phyloP scores from a whole-genome alignment of 257 asterid species.

The Ilex asprella region DNA sequence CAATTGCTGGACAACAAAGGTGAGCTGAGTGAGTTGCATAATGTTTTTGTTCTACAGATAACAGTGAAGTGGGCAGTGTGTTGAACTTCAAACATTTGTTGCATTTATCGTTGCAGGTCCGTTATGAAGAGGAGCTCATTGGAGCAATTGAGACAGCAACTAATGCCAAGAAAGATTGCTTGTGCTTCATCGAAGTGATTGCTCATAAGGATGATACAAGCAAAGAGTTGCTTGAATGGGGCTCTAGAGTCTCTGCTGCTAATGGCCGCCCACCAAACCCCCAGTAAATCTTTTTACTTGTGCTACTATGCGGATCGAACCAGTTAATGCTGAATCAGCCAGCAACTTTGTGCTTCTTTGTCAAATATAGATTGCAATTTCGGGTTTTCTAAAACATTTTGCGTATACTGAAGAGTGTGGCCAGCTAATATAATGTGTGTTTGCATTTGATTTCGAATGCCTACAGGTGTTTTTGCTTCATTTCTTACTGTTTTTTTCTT shows the following conservation, averaged over 20 bases:
- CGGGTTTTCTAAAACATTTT: too few species aligned
- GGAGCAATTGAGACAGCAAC: constrained; percentile 58
- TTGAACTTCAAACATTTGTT: neutral
- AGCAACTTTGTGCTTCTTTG: too few species aligned
- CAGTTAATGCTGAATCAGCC: too few species aligned
- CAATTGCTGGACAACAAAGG: constrained; percentile 88
- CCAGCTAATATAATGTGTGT: too few species aligned
- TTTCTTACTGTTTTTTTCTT: too few species aligned
- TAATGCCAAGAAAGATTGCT: constrained; percentile 43
- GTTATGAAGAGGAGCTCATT: constrained; percentile 54
- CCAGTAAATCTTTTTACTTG: constrained; percentile 29
- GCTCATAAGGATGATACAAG: constrained; percentile 87
- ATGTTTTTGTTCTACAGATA: neutral
- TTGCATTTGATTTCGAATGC: too few species aligned
- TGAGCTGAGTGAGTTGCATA: constrained; percentile 9
- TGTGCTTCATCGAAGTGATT: constrained; percentile 77
- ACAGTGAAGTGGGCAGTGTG: neutral
- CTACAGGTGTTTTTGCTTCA: too few species aligned
- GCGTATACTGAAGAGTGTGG: too few species aligned
- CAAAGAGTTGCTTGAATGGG: constrained; percentile 90
- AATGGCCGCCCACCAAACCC: constrained; percentile 82
- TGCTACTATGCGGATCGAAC: neutral
- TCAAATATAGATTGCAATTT: too few species aligned
- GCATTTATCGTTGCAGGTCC: constrained; percentile 28
- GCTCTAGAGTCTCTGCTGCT: constrained; percentile 76